Conservation (phyloP, 2,329 filamentous ascomycete species). For the Hypoxylon sp. region DNA sequence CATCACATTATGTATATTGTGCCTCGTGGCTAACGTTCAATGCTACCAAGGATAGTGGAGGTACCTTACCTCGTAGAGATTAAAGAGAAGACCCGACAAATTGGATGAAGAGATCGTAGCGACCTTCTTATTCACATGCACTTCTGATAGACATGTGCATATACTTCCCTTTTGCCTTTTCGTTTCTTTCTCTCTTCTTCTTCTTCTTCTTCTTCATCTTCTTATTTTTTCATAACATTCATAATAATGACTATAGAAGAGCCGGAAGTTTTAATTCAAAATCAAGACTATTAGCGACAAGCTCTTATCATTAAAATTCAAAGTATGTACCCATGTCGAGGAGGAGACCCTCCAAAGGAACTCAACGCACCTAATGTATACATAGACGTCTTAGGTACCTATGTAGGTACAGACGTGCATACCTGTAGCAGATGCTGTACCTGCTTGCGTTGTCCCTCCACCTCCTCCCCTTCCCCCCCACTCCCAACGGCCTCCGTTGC, state of each 20-base stretch:
- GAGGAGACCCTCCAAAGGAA: neutral
- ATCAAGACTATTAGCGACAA: neutral
- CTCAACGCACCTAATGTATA: neutral
- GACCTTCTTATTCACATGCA: slow-evolving; percentile 2
- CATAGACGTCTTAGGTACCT: neutral
- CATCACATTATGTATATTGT: slow-evolving; percentile 24
- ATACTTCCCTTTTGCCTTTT: neutral
- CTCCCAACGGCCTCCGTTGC: slow-evolving; percentile 16
- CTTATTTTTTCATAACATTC: neutral
- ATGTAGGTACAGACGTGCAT: neutral
- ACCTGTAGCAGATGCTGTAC: neutral
- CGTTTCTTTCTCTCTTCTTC: too few relatives aligned
- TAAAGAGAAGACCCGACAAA: slow-evolving; percentile 31
- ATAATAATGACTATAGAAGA: neutral
- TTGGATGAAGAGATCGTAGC: slow-evolving; percentile 31
- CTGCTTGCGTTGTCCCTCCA: slow-evolving; percentile 13
- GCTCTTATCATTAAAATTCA: neutral
- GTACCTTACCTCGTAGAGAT: slow-evolving; percentile 9
- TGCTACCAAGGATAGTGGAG: slow-evolving; percentile 7
- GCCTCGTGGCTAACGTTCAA: slow-evolving; percentile 5
- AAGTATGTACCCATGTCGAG: neutral
- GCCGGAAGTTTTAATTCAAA: neutral
- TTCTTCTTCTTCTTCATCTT: neutral
- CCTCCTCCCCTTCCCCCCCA: slow-evolving; percentile 21
- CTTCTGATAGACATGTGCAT: neutral